These are phyloP conservation scores for Inosperma sp. DNA, from an alignment of 768 basidiomycete species.

Conservation along the genomic window DNA sequence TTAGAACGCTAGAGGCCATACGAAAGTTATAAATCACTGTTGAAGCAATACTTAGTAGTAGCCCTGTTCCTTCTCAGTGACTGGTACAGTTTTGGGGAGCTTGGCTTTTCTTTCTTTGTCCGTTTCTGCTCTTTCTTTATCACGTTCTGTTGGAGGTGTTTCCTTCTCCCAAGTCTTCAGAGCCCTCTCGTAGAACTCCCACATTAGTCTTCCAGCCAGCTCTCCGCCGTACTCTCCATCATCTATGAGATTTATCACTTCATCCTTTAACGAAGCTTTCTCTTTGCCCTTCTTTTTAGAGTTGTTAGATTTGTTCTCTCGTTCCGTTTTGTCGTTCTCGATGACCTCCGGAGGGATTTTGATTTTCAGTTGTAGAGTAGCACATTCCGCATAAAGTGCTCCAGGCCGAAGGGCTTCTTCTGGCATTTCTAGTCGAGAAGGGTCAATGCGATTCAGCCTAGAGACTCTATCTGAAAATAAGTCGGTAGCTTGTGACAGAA, in stretches of 20 bases:
- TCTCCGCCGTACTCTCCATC: constrained; percentile 74
- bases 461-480: constrained; percentile 7
- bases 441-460: constrained; percentile 11
- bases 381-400: constrained; percentile 72
- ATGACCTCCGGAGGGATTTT: constrained; percentile 17
- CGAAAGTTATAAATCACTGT: background rate
- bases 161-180: constrained; percentile 63
- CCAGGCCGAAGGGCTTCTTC: constrained; percentile 75
- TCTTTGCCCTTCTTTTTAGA: constrained; percentile 25
- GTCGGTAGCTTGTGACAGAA: constrained; percentile 29
- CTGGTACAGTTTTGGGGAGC: background rate
- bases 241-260: constrained; percentile 42
- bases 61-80: background rate
- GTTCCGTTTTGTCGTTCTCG: constrained; percentile 13
- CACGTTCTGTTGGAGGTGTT: constrained; percentile 24
- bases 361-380: constrained; percentile 49
- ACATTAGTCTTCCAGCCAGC: constrained; percentile 58
- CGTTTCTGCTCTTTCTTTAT: constrained; percentile 3
- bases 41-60: background rate
- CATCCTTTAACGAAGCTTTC: constrained; percentile 26
- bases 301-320: constrained; percentile 22
- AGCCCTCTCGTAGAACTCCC: constrained; percentile 70
- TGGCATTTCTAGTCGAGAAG: constrained; percentile 24
- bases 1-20: too few species aligned
- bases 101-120: constrained; percentile 11